A percentile compares a stretch with the other conserved stretches of the same genome.
Evolutionary conservation across 148 eudicot species (phyloP).

Genomic region (Silene uniflora): DNA sequence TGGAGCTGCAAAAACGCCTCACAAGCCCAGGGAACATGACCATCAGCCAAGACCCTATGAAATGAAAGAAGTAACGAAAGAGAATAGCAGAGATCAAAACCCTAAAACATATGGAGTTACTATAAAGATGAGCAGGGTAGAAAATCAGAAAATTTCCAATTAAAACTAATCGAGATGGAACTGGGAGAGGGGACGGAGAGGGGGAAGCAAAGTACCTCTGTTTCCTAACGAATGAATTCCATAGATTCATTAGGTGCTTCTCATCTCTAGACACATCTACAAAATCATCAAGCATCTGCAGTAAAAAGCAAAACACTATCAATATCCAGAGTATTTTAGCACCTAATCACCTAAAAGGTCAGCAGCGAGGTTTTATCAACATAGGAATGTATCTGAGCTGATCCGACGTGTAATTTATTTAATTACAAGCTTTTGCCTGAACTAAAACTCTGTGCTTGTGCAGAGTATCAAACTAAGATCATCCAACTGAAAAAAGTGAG

Average conservation of each 20-base stretch:
- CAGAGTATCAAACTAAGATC: not conserved
- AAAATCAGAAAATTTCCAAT: no score
- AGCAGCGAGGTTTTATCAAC: not conserved
- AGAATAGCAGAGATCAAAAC: no score
- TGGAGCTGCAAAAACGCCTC: slow-evolving; percentile 75
- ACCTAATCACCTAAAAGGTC: not conserved
- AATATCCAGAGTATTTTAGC: not conserved
- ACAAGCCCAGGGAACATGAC: slow-evolving; percentile 97
- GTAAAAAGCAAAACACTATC: slow-evolving; percentile 6
- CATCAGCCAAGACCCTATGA: slow-evolving; percentile 91
- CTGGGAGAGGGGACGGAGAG: not conserved
- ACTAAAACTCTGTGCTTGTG: no score
- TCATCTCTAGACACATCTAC: slow-evolving; percentile 86
- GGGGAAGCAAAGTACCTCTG: slow-evolving; percentile 46
- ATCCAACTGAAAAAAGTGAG: not conserved
- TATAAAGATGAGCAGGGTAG: no score
- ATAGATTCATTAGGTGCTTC: slow-evolving; percentile 91
- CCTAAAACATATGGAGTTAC: no score
- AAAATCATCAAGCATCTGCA: slow-evolving; percentile 98
- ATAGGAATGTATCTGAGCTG: not conserved
- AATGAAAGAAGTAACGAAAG: no score
- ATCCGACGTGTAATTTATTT: not conserved
- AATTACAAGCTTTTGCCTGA: not conserved
- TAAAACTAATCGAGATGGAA: not conserved
- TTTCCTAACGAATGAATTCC: slow-evolving; percentile 95